These are phyloP conservation scores for Aspergillus fijiensis DNA, from an alignment of 2,329 filamentous ascomycete species.

Conservation along the genomic window DNA sequence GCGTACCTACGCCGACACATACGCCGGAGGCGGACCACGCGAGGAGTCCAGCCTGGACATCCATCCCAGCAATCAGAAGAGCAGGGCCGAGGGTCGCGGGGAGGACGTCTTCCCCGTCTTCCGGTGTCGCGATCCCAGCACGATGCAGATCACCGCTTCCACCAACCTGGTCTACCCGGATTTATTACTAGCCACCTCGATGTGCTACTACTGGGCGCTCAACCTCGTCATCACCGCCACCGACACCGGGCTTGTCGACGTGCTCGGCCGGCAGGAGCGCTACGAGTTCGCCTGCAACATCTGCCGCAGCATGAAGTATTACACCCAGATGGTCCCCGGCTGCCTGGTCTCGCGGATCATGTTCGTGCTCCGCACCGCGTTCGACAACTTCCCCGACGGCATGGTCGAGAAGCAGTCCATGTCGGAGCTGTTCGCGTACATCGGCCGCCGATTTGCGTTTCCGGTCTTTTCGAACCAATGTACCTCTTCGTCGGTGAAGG, in stretches of 20 bases:
- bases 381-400: constrained; percentile 27
- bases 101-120: constrained; percentile 22
- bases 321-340: constrained; percentile 26
- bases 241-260: constrained; percentile 22
- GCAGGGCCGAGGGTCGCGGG: background rate
- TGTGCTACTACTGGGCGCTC: constrained; percentile 29
- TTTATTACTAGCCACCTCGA: constrained; percentile 23
- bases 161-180: constrained; percentile 26
- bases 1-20: constrained; percentile 16
- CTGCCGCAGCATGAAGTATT: constrained; percentile 32
- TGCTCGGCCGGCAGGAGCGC: constrained; percentile 24
- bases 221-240: constrained; percentile 24
- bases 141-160: constrained; percentile 19
- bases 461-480: constrained; percentile 25
- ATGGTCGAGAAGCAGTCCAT: constrained; percentile 29
- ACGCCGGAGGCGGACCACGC: constrained; percentile 14
- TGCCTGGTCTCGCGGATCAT: constrained; percentile 30
- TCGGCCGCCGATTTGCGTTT: constrained; percentile 23
- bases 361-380: constrained; percentile 29
- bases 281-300: constrained; percentile 32
- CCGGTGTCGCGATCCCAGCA: constrained; percentile 21
- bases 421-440: constrained; percentile 24
- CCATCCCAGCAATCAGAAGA: background rate
- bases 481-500: constrained; percentile 18
- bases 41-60: constrained; percentile 12